These are phyloP conservation scores for Linnemannia zychae DNA, from an alignment of 192 early-diverging fungal species.

Conservation along the genomic window DNA sequence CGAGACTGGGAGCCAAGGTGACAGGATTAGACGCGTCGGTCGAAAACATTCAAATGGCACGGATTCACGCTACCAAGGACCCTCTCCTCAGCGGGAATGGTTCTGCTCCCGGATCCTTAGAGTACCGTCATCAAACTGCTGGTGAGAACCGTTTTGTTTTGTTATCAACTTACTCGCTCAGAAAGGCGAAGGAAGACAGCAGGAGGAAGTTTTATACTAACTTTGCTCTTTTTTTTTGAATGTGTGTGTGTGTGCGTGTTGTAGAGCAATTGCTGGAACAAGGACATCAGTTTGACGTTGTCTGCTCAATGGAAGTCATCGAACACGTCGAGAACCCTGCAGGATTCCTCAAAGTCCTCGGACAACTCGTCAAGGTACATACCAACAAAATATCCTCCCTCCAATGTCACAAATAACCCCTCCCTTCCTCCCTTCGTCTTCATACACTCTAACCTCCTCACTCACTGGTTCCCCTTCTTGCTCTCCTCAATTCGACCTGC, in stretches of 20 bases:
- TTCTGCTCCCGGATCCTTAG: slow-evolving; percentile 61
- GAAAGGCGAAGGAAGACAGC: too few species aligned
- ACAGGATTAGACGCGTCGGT: slow-evolving; percentile 87
- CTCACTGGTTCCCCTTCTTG: background rate
- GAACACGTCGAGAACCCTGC: slow-evolving; percentile 89
- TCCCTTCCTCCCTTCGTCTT: background rate
- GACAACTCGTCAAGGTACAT: slow-evolving; percentile 73
- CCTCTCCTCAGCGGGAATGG: slow-evolving; percentile 64
- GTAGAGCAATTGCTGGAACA: slow-evolving; percentile 72
- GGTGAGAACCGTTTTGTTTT: slow-evolving; percentile 33
- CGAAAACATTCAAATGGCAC: slow-evolving; percentile 89
- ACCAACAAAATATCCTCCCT: background rate
- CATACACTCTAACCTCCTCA: background rate
- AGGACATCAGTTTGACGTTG: slow-evolving; percentile 77
- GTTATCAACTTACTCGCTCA: background rate
- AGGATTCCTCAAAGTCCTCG: slow-evolving; percentile 77
- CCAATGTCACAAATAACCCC: background rate
- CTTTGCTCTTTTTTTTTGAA: background rate
- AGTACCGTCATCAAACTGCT: slow-evolving; percentile 78
- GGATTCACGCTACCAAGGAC: slow-evolving; percentile 77
- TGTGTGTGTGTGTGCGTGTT: background rate
- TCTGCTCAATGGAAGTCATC: slow-evolving; percentile 91
- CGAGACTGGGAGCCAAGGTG: slow-evolving; percentile 80
- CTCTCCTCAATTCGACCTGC: slow-evolving; percentile 3
- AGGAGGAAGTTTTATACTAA: background rate